These are phyloP conservation scores for Puya raimondii DNA, from an alignment of 176 grass and related monocot species.

Conservation along the genomic window DNA sequence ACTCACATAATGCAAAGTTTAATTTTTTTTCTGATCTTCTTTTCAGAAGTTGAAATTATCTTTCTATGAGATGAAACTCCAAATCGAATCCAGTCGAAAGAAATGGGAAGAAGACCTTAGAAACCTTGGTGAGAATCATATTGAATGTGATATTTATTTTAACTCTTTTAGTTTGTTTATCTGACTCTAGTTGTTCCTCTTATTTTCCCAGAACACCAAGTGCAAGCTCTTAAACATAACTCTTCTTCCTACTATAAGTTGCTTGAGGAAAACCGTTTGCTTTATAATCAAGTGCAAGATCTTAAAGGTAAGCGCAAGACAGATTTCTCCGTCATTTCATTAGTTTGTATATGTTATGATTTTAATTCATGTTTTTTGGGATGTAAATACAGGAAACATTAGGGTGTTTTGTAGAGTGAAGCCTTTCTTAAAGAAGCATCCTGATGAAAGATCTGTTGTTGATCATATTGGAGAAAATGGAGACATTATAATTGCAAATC, in stretches of 20 bases:
- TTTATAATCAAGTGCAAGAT: constrained; percentile 90
- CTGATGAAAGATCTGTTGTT: constrained; percentile 47
- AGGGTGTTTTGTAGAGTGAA: constrained; percentile 81
- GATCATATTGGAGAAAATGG: constrained; percentile 74
- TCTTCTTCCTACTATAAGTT: constrained; percentile 41
- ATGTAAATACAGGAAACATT: constrained; percentile 44
- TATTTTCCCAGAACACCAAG: constrained; percentile 40
- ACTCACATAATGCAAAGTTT: neutral
- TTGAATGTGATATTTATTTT: neutral
- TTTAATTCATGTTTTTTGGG: constrained; percentile 3
- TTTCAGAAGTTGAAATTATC: constrained; percentile 51
- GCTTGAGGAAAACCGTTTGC: constrained; percentile 65
- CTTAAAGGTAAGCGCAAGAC: constrained; percentile 53
- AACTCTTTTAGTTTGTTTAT: neutral
- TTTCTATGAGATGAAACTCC: constrained; percentile 54
- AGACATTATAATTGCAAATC: constrained; percentile 57
- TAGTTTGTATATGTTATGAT: constrained; percentile 1
- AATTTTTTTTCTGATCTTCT: constrained; percentile 14
- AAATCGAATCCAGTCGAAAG: constrained; percentile 45
- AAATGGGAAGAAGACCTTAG: constrained; percentile 57
- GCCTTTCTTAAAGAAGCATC: constrained; percentile 41
- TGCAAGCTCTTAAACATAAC: constrained; percentile 48
- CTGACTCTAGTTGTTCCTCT: constrained; percentile 9
- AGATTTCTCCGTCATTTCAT: neutral
- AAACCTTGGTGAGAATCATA: constrained; percentile 41